Evolutionary conservation across 2,329 filamentous ascomycete genomes (phyloP), one percentile per base, ranked within the genome.

Genomic region (Alternaria ethzedia): DNA sequence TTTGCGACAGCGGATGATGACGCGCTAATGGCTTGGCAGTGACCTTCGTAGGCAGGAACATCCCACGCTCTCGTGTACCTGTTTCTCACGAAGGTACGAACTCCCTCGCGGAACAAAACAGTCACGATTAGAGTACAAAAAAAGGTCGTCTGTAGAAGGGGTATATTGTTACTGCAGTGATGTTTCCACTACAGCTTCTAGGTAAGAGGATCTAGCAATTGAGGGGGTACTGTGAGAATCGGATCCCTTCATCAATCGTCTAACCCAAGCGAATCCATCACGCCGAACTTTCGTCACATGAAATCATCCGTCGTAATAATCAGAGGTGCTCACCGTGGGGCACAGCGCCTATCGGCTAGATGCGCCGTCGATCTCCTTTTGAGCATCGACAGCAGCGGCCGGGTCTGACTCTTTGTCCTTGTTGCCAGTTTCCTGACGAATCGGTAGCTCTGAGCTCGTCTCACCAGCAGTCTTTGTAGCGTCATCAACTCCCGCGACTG

Each of bases 371-470:
- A 7, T 43, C 25, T 63, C 55, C 46, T 66, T 60, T 7, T 57
- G 47, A 26, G 64, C 56, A 12, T 67, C 58, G 30, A 60, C 28
- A 4, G 63, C 65, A 20, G 63, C 30, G 7, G 65, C 59, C 12
- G 68, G 65, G 20, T 70, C 51, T 10, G 65, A 62, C 55, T 69
- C 65, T 5, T 63, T 65, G 59, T 71, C 70, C 43, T 68, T 70
- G 25, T 47, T 44, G 2, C 66, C 54, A 9, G 54, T 45, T 5
- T 45, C 41, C 20, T 51, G 20, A 1, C 49, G 58, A 3, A 44
- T 46, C 13, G 25, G 60, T 54, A 47, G 47, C 7, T 65, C 63
- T 32, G 55, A 46, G 13, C 28, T 21, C 21, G 52, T 56, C 30
- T 59, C 45, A 11, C 28, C 51, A 51, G 26, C 44, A 17, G 49